Evolutionary conservation across 352 stramenopile genomes (phyloP).

Genomic region (Blastocystis sp.): DNA sequence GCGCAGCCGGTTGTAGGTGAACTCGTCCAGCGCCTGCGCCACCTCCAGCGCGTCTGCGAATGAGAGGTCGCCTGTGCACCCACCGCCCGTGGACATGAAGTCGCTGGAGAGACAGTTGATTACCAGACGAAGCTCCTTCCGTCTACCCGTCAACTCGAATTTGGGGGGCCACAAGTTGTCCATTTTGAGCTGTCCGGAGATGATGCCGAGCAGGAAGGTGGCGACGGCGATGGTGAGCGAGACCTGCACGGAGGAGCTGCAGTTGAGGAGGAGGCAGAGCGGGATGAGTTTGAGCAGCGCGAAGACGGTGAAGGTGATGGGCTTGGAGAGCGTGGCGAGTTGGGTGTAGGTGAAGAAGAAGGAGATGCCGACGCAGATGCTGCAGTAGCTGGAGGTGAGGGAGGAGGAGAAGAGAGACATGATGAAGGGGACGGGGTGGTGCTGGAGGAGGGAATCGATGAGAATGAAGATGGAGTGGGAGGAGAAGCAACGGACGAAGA

Average conservation of each 20-base stretch:
- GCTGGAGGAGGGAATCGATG: not conserved
- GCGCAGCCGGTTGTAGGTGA: not conserved
- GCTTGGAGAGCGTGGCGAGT: not conserved
- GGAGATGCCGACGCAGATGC: constrained; percentile 30
- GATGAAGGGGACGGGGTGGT: constrained; percentile 20
- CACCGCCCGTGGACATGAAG: constrained; percentile 17
- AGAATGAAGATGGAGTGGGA: constrained; percentile 40
- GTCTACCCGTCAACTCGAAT: not conserved
- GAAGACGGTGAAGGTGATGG: constrained; percentile 9
- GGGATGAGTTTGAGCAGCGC: constrained; percentile 33
- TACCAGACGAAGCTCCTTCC: not conserved
- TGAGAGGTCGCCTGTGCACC: not conserved
- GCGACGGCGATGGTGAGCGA: constrained; percentile 9
- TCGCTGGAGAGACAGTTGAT: constrained; percentile 25
- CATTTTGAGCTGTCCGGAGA: constrained; percentile 14
- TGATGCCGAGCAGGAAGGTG: not conserved
- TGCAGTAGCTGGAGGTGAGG: constrained; percentile 36
- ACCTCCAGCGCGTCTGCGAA: constrained; percentile 16
- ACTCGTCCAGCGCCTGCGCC: constrained; percentile 9
- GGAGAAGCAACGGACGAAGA: not conserved
- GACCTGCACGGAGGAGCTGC: constrained; percentile 22
- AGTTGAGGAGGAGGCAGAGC: constrained; percentile 35
- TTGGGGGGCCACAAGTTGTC: constrained; percentile 10
- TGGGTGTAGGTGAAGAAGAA: constrained; percentile 28
- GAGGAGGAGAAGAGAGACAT: not conserved